These are phyloP conservation scores for Lentinus brumalis DNA, from an alignment of 768 basidiomycete species.

Conservation along the genomic window DNA sequence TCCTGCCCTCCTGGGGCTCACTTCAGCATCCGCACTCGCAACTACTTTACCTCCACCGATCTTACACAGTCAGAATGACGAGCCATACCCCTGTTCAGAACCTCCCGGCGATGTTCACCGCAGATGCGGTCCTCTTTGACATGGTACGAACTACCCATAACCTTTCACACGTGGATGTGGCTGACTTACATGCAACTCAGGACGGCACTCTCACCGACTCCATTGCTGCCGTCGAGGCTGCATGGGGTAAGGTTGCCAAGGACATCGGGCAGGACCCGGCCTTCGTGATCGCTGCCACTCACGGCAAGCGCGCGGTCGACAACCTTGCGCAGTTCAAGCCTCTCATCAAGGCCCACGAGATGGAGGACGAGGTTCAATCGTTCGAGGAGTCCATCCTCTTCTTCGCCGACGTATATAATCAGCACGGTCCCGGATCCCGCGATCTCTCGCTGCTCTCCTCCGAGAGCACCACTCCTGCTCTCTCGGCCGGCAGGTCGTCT, in stretches of 20 bases:
- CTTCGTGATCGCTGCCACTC: slow-evolving; percentile 70
- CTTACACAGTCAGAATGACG: neutral
- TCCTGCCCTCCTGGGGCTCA: no score
- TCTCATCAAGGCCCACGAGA: slow-evolving; percentile 51
- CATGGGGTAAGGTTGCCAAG: slow-evolving; percentile 70
- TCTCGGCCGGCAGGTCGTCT: slow-evolving; percentile 38
- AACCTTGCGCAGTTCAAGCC: slow-evolving; percentile 67
- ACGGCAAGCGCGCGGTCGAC: slow-evolving; percentile 76
- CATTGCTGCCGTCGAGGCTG: slow-evolving; percentile 73
- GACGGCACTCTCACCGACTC: slow-evolving; percentile 76
- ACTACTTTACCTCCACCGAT: no score
- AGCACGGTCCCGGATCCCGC: slow-evolving; percentile 42
- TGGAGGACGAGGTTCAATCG: slow-evolving; percentile 54
- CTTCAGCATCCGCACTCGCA: no score
- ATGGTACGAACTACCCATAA: slow-evolving; percentile 45
- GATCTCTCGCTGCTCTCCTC: slow-evolving; percentile 33
- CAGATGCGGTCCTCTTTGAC: slow-evolving; percentile 65
- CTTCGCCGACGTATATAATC: slow-evolving; percentile 60
- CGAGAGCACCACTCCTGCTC: slow-evolving; percentile 43
- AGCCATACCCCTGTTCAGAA: neutral
- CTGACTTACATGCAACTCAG: slow-evolving; percentile 33
- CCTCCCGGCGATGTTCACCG: slow-evolving; percentile 39
- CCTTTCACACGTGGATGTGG: neutral
- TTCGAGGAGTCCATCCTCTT: slow-evolving; percentile 68
- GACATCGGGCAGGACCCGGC: slow-evolving; percentile 69